phyloP scores from a whole-genome alignment of 768 basidiomycete genomes.

The Termitomyces sp. region DNA sequence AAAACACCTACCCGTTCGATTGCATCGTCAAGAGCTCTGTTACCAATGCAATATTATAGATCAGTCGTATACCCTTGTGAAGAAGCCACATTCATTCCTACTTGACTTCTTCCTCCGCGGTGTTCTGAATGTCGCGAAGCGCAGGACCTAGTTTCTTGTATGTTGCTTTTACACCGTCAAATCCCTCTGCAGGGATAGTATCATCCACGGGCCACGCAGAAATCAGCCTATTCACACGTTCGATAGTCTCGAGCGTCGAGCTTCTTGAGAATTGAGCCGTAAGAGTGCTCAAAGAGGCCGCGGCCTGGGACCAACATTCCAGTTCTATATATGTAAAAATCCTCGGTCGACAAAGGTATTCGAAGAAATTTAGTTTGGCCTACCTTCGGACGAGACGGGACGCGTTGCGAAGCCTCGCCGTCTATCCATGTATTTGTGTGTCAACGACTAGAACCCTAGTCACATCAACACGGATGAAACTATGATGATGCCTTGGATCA shows the following conservation, averaged over 20 bases:
- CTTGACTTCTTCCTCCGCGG: constrained; percentile 62
- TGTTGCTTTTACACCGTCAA: constrained; percentile 55
- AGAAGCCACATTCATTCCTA: constrained; percentile 26
- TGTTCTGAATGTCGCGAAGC: constrained; percentile 54
- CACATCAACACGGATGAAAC: constrained; percentile 14
- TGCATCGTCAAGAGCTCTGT: constrained; percentile 66
- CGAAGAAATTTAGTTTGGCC: constrained; percentile 16
- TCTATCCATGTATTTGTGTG: constrained; percentile 48
- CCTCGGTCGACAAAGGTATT: background rate
- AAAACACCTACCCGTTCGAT: constrained; percentile 66
- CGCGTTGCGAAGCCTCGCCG: constrained; percentile 55
- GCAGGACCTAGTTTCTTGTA: constrained; percentile 59
- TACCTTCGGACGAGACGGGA: constrained; percentile 77
- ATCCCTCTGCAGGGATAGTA: constrained; percentile 58
- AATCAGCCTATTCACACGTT: constrained; percentile 69
- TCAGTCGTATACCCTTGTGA: background rate
- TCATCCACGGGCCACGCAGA: constrained; percentile 71
- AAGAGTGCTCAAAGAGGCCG: constrained; percentile 50
- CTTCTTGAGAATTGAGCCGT: constrained; percentile 48
- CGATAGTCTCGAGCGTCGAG: constrained; percentile 51
- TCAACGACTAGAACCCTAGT: constrained; percentile 5
- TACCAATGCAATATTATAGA: constrained; percentile 2
- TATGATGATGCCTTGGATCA: constrained; percentile 15
- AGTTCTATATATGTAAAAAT: constrained; percentile 51
- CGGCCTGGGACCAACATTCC: constrained; percentile 71